Percentiles rank a stretch among this genome's conserved stretches.
These are phyloP conservation scores for Podaxis mareebaensis DNA, from an alignment of 768 basidiomycete species.

Conservation along the genomic window DNA sequence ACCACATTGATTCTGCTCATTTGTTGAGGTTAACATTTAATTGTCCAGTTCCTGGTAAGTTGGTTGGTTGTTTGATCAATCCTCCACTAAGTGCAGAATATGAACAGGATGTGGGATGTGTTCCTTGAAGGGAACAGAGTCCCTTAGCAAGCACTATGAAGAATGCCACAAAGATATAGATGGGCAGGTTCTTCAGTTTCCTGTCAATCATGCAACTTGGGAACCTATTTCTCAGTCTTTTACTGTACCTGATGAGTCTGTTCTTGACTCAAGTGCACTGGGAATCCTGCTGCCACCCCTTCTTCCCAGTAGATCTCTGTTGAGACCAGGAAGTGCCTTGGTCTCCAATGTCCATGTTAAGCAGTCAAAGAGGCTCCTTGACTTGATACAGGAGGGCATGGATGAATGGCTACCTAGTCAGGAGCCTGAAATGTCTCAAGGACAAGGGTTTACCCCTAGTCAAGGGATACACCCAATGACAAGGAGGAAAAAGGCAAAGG, in stretches of 20 bases:
- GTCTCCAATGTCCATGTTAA: neutral
- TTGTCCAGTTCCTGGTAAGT: constrained; percentile 30
- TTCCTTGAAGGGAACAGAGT: neutral
- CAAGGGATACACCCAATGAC: neutral
- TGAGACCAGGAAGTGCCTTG: neutral
- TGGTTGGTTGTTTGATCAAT: neutral
- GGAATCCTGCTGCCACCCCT: neutral
- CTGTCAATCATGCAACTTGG: neutral
- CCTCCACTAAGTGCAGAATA: neutral
- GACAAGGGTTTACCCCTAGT: neutral
- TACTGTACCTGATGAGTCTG: neutral
- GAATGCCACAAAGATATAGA: neutral
- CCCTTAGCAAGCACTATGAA: constrained; percentile 6
- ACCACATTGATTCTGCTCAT: constrained; percentile 28
- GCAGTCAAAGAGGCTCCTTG: neutral
- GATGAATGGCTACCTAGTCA: constrained; percentile 5
- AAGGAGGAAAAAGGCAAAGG: constrained; percentile 6
- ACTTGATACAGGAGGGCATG: neutral
- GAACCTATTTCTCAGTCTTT: neutral
- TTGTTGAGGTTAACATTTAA: constrained; percentile 23
- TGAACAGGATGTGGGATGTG: neutral
- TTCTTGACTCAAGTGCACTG: neutral
- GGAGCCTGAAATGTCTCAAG: constrained; percentile 3
- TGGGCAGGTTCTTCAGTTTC: neutral
- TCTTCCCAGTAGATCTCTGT: neutral